Conservation (phyloP, 352 stramenopile species). For the Albugo laibachii region DNA sequence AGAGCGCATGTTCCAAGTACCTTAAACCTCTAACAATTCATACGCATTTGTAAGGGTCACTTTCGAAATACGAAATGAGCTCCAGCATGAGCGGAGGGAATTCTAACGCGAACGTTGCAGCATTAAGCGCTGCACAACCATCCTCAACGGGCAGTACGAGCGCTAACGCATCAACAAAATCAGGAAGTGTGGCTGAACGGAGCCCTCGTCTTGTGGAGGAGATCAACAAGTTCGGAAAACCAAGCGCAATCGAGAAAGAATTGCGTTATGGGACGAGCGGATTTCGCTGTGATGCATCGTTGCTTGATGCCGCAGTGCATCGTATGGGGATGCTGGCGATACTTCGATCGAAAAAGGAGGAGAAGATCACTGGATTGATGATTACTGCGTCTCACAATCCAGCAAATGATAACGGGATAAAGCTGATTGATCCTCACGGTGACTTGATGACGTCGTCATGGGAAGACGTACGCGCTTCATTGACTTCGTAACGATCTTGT, state of each 20-base stretch:
- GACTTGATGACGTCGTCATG: conserved; percentile 84
- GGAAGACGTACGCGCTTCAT: conserved; percentile 31
- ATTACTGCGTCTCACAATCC: conserved; percentile 90
- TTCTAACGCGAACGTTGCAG: no score
- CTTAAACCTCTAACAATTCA: no score
- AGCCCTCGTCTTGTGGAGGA: conserved; percentile 63
- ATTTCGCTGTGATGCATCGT: conserved; percentile 83
- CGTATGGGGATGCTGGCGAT: conserved; percentile 82
- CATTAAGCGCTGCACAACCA: no score
- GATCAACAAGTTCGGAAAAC: conserved; percentile 41
- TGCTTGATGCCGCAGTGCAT: conserved; percentile 84
- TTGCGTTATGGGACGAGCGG: conserved; percentile 88
- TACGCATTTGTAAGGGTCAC: no score
- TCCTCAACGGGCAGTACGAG: no score
- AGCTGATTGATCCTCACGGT: conserved; percentile 85
- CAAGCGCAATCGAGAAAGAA: conserved; percentile 13
- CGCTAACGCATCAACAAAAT: no score
- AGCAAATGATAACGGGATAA: conserved; percentile 85
- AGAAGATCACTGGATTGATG: conserved; percentile 83
- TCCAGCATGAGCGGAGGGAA: no score
- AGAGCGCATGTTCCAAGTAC: no score
- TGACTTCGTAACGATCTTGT: no score
- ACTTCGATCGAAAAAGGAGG: conserved; percentile 52
- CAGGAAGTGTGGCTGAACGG: conserved; percentile 43
- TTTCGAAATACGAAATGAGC: no score